Conservation (phyloP, 495 filamentous ascomycete species). For the Cryomyces minteri region DNA sequence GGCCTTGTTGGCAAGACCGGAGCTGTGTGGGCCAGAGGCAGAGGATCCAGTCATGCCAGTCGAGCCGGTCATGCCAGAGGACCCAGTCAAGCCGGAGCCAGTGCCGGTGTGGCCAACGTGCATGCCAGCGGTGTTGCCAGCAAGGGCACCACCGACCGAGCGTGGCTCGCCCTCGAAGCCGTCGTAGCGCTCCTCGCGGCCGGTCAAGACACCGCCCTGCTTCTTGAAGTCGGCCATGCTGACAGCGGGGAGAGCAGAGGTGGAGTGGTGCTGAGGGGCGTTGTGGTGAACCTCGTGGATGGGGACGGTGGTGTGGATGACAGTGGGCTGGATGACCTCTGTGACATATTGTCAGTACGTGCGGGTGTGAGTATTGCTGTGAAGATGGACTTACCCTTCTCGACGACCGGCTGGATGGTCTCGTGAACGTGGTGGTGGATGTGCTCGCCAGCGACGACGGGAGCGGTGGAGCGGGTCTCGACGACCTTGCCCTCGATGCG, state of each 20-base stretch:
- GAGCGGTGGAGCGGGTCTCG: constrained; percentile 25
- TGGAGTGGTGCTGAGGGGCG: constrained; percentile 36
- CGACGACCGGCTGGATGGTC: constrained; percentile 44
- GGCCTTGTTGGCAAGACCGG: constrained; percentile 22
- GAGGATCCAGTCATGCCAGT: neutral
- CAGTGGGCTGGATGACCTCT: constrained; percentile 42
- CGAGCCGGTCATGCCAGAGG: neutral
- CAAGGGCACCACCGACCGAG: constrained; percentile 22
- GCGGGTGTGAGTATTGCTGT: neutral
- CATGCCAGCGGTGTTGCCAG: constrained; percentile 1
- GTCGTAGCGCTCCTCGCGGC: constrained; percentile 33
- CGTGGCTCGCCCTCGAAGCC: constrained; percentile 37
- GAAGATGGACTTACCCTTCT: constrained; percentile 23
- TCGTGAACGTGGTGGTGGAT: constrained; percentile 45
- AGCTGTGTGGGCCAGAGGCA: constrained; percentile 23
- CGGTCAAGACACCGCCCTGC: constrained; percentile 34
- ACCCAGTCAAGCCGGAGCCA: neutral
- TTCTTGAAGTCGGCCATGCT: constrained; percentile 39
- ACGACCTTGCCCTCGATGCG: constrained; percentile 26
- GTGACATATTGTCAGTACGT: neutral
- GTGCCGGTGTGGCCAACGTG: neutral
- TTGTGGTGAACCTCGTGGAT: constrained; percentile 49
- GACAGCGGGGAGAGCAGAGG: constrained; percentile 38
- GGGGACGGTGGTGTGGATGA: constrained; percentile 48
- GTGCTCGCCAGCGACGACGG: constrained; percentile 38